These are phyloP conservation scores for Erysimum pusillum DNA, from an alignment of 441 rosid species.

Conservation along the genomic window DNA sequence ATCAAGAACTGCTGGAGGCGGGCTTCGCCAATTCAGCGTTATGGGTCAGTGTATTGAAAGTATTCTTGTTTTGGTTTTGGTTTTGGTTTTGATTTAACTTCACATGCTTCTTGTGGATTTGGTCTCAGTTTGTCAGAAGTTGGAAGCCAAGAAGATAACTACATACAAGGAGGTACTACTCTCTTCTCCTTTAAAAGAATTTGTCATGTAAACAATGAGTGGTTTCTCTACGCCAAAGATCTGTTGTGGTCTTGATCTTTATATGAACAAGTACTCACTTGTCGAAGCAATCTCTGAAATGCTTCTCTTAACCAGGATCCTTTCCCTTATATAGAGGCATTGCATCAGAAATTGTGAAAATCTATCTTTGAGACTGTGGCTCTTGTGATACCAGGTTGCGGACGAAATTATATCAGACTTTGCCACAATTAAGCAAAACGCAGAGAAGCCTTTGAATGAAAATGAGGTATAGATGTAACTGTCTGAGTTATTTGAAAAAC, in stretches of 20 bases:
- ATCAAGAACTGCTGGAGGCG: conserved; percentile 51
- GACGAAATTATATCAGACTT: conserved; percentile 65
- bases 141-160: conserved; percentile 64
- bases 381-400: conserved; percentile 57
- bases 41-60: conserved; percentile 47
- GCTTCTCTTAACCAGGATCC: not conserved
- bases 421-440: conserved; percentile 49
- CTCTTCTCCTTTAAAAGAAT: not conserved
- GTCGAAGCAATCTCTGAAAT: not conserved
- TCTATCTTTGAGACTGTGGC: conserved; percentile 21
- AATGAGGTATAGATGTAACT: conserved; percentile 53
- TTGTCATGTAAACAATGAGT: not conserved
- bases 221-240: not conserved
- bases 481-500: conserved; percentile 4
- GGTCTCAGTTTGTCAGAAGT: conserved; percentile 56
- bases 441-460: conserved; percentile 55
- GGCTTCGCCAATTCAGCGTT: conserved; percentile 55
- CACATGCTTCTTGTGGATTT: conserved; percentile 9
- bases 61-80: not conserved
- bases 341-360: not conserved
- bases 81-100: not conserved
- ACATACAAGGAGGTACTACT: conserved; percentile 61
- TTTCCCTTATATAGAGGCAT: no score
- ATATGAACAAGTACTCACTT: not conserved
- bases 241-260: conserved; percentile 21